Conservation (phyloP, 306 rosid species). For the Vachellia collinsii region DNA sequence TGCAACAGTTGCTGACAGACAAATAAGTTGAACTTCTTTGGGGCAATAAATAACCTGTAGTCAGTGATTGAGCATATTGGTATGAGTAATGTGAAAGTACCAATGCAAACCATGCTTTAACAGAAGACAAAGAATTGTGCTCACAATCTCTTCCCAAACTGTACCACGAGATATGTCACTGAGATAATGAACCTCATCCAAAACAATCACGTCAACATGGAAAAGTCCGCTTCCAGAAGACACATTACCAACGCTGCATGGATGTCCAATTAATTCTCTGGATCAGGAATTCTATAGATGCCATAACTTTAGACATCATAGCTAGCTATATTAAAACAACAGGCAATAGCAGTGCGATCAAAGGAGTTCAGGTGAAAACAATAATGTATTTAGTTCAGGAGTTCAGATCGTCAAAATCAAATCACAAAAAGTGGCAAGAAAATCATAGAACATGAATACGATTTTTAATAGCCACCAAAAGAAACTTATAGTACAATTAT, state of each 20-base stretch:
- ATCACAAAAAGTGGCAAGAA: conserved; percentile 8
- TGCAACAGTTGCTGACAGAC: conserved; percentile 63
- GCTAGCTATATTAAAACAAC: background rate
- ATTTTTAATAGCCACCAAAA: conserved; percentile 22
- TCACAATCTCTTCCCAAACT: conserved; percentile 99
- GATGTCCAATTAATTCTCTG: conserved; percentile 19
- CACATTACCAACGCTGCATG: conserved; percentile 82
- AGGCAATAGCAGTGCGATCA: background rate
- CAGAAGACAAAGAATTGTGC: conserved; percentile 41
- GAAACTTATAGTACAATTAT: conserved; percentile 1
- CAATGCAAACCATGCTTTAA: conserved; percentile 29
- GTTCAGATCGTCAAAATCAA: conserved; percentile 22
- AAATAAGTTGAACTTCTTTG: conserved; percentile 90
- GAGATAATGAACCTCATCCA: conserved; percentile 98
- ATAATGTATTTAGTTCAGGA: too few species aligned
- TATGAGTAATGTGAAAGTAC: conserved; percentile 22
- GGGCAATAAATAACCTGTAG: conserved; percentile 94
- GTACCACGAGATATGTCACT: conserved; percentile 97
- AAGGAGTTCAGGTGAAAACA: conserved; percentile 30
- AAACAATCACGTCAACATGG: conserved; percentile 87
- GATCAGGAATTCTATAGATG: conserved; percentile 15
- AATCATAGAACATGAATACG: background rate
- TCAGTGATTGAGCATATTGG: conserved; percentile 24
- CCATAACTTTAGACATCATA: conserved; percentile 20
- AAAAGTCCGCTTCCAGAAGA: conserved; percentile 83